phyloP scores from a whole-genome alignment of 2,329 filamentous ascomycete species.

The Sclerotinia subarctica region DNA sequence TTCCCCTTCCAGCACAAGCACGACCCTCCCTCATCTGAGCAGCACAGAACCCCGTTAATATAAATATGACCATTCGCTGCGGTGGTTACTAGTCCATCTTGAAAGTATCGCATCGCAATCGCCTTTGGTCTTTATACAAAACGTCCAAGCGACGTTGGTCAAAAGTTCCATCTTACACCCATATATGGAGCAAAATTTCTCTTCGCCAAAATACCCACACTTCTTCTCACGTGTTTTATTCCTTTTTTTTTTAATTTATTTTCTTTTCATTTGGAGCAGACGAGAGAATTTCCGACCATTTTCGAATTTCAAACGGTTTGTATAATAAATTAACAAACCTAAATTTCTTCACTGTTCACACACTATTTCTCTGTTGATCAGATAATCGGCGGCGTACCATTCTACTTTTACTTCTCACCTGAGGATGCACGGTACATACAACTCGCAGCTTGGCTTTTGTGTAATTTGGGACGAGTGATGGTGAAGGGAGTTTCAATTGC shows the following conservation, averaged over 20 bases:
- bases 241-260: neutral
- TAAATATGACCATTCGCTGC: slow-evolving; percentile 4
- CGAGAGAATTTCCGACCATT: neutral
- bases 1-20: neutral
- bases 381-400: neutral
- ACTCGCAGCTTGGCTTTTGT: neutral
- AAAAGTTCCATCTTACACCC: slow-evolving; percentile 5
- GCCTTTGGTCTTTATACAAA: slow-evolving; percentile 7
- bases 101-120: neutral
- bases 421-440: neutral
- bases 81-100: neutral
- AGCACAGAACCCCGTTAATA: slow-evolving; percentile 16
- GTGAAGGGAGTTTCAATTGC: slow-evolving; percentile 1
- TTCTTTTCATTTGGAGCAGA: neutral
- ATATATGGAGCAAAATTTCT: slow-evolving; percentile 10
- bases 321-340: slow-evolving; percentile 14
- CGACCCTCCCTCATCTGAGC: slow-evolving; percentile 8
- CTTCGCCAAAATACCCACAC: slow-evolving; percentile 13
- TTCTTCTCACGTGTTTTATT: neutral
- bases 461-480: neutral
- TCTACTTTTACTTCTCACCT: neutral
- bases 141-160: neutral
- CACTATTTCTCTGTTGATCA: neutral
- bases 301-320: slow-evolving; percentile 9
- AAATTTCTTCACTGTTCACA: neutral